A percentile compares a stretch with the other conserved stretches of the same genome.
phyloP scores from a whole-genome alignment of 225 moss, liverwort and hornwort genomes.

The Takakia lepidozioides region DNA sequence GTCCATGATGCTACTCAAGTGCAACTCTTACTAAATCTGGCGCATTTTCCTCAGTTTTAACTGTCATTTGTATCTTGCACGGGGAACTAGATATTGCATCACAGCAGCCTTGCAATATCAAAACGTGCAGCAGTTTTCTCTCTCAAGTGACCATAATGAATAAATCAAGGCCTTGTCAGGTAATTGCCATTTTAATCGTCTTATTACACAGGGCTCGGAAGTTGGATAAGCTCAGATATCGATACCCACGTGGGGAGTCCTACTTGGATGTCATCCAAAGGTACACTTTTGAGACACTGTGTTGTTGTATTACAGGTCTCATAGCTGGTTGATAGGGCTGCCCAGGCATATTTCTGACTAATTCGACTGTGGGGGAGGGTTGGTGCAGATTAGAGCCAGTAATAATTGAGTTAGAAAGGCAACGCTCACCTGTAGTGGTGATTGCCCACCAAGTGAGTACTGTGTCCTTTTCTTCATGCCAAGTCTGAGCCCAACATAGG shows the following conservation, averaged over 20 bases:
- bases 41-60: no score
- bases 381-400: conserved; percentile 86
- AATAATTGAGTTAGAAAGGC: conserved; percentile 97
- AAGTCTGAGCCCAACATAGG: no score
- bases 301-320: background rate
- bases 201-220: conserved; percentile 61
- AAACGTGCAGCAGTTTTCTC: no score
- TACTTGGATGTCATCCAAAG: conserved; percentile 98
- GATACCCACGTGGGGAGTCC: conserved; percentile 98
- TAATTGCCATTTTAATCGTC: background rate
- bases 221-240: conserved; percentile 88
- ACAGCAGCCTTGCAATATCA: no score
- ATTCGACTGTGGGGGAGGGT: background rate
- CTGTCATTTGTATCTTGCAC: no score
- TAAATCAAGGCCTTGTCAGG: background rate
- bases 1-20: no score
- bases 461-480: no score
- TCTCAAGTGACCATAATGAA: no score
- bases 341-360: no score
- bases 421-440: conserved; percentile 94
- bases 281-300: conserved; percentile 8
- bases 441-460: conserved; percentile 83
- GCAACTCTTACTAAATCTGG: no score
- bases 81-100: no score
- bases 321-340: no score